Evolutionary conservation across 805 yeast genomes (phyloP).

Genomic region (Wickerhamiella lipophila): DNA sequence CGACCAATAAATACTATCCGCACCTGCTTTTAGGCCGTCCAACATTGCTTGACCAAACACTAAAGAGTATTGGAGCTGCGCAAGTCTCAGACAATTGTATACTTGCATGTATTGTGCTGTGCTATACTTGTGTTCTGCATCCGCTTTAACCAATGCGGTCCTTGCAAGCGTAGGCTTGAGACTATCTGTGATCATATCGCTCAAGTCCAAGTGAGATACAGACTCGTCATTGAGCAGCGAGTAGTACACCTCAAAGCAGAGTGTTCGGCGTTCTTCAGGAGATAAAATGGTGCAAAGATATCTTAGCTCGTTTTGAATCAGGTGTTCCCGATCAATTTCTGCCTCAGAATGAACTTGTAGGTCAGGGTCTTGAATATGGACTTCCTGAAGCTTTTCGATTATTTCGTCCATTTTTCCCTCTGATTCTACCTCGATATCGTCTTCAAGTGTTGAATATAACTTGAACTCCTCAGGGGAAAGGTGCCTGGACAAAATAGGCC

Average conservation of each 20-base stretch:
- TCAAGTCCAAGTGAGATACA: conserved; percentile 21
- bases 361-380: not conserved
- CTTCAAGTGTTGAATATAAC: not conserved
- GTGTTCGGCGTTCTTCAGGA: conserved; percentile 19
- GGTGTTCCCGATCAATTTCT: conserved; percentile 10
- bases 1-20: conserved; percentile 10
- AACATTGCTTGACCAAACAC: conserved; percentile 10
- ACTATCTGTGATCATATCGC: conserved; percentile 20
- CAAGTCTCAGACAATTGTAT: conserved; percentile 18
- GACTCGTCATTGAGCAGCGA: conserved; percentile 14
- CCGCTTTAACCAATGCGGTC: conserved; percentile 18
- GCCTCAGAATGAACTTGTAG: conserved; percentile 11
- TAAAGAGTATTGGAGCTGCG: conserved; percentile 16
- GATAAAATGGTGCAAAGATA: conserved; percentile 19
- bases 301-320: conserved; percentile 17
- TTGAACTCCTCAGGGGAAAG: not conserved
- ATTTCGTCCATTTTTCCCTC: conserved; percentile 2
- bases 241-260: conserved; percentile 16
- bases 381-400: conserved; percentile 4
- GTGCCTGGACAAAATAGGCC: not conserved
- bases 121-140: conserved; percentile 21
- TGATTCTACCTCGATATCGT: not conserved
- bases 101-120: conserved; percentile 22
- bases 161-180: conserved; percentile 19
- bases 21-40: conserved; percentile 10